These are phyloP conservation scores for Boletus bicolor DNA, from an alignment of 768 basidiomycete genomes.

Conservation along the genomic window DNA sequence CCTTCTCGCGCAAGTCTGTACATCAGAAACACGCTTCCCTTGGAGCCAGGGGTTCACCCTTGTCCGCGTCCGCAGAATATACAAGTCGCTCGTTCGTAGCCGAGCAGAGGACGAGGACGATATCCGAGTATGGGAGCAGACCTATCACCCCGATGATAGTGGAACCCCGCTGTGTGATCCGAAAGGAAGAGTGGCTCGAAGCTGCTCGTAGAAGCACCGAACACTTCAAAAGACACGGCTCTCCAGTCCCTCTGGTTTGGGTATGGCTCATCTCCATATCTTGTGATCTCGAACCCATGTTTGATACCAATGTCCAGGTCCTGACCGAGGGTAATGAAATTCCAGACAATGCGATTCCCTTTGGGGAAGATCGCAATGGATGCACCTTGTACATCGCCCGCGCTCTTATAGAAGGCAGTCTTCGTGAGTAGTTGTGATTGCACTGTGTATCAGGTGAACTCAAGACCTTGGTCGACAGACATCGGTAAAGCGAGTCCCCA, in stretches of 20 bases:
- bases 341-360: conserved; percentile 35
- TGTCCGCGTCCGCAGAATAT: conserved; percentile 15
- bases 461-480: conserved; percentile 17
- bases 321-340: conserved; percentile 30
- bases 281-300: neutral
- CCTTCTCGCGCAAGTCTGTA: too few species aligned
- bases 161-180: conserved; percentile 17
- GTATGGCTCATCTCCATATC: conserved; percentile 8
- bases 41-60: neutral
- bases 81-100: neutral
- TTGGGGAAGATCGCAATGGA: conserved; percentile 32
- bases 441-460: neutral
- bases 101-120: conserved; percentile 16
- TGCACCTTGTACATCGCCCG: conserved; percentile 29
- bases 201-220: conserved; percentile 30
- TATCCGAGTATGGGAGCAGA: conserved; percentile 17
- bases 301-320: conserved; percentile 12
- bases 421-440: conserved; percentile 21
- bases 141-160: conserved; percentile 11
- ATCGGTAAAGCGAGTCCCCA: conserved; percentile 35
- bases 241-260: conserved; percentile 32
- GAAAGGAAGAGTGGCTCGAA: conserved; percentile 29
- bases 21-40: neutral
- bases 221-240: conserved; percentile 27
- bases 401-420: conserved; percentile 30